Conservation (phyloP, 192 early-diverging fungal genomes). For the Backusella psychrophila region DNA sequence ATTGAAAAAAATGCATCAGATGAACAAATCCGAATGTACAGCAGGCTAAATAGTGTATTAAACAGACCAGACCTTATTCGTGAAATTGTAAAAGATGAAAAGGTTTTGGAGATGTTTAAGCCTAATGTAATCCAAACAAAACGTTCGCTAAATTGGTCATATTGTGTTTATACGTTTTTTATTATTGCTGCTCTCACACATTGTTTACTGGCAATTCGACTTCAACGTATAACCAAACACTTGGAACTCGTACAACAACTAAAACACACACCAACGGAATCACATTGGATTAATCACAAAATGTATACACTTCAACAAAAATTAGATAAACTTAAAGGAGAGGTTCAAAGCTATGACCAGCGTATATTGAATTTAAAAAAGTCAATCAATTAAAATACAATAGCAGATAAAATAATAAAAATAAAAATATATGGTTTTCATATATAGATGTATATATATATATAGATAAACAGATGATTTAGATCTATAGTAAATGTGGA, state of each 20-base stretch:
- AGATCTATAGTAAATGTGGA: not conserved
- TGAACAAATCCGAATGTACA: constrained; percentile 34
- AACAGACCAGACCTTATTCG: constrained; percentile 3
- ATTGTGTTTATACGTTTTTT: constrained; percentile 1
- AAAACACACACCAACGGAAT: not conserved
- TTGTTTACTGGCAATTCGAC: not conserved
- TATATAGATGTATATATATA: constrained; percentile 4
- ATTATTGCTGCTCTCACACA: not conserved
- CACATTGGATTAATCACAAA: constrained; percentile 6
- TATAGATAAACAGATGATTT: not conserved
- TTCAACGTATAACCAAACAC: constrained; percentile 8
- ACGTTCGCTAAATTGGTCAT: not conserved
- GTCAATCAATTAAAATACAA: not conserved
- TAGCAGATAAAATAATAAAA: not conserved
- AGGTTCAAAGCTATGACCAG: not conserved
- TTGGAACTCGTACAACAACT: not conserved
- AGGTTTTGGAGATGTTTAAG: not conserved
- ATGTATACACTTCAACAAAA: not conserved
- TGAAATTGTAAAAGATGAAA: not conserved
- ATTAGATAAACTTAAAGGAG: not conserved
- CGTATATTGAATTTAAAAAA: constrained; percentile 9
- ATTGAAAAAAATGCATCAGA: constrained; percentile 30
- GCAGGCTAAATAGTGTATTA: constrained; percentile 23
- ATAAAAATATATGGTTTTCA: constrained; percentile 1
- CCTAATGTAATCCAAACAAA: not conserved